Base-by-base conservation (phyloP, 108 stramenopile genomes). In the Fragilariopsis cylindrus region DNA sequence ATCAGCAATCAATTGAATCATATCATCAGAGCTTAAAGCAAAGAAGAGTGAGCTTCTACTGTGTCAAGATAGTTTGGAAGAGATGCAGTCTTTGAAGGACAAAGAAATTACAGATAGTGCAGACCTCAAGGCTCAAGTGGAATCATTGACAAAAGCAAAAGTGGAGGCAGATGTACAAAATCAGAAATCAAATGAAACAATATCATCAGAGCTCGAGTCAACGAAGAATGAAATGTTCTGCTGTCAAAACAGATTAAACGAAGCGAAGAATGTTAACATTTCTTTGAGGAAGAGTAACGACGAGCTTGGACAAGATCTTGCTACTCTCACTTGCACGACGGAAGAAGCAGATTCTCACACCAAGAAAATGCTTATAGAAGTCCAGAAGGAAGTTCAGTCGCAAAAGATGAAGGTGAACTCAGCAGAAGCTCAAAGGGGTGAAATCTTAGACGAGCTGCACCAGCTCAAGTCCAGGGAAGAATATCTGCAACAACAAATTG, bases 171-270 rank as follows among this genome's bases (percentile, higher is more conserved):
- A 60, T 11, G 9, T 60, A 9, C 58, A 60, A 60, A 30, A 60
- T 40, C 19, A 60, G 21, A 30, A 60, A 60, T 60, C 58, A 60
- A 21, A 41, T 60, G 58, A 60, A 11, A 21, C 58, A 18, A 30
- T 60, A 30, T 60, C 58, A 5, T 11, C 58, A 60, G 21, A 60
- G n/a, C 58, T 60, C 21, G 58, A 60, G 41, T 30, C 21, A 30
- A 30, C 9, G 58, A 60, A 60, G 58, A 30, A 1, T 40, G 58
- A 60, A 11, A 30, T 60, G 39, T 60, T 60, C 7, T 60, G 40
- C 41, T 60, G 58, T 40, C 11, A 60, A 11, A 30, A 60, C 41
- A 9, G 41, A 60, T 11, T 60, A 4, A 30, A 30, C 30, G 30
- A 30, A 30, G 30, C 30, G 30, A 30, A 30, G 30, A 30, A 30